A percentile compares a stretch with the other conserved stretches of the same genome.
Evolutionary conservation across 2,329 filamentous ascomycete species (phyloP).

Genomic region (Alternaria sp.): DNA sequence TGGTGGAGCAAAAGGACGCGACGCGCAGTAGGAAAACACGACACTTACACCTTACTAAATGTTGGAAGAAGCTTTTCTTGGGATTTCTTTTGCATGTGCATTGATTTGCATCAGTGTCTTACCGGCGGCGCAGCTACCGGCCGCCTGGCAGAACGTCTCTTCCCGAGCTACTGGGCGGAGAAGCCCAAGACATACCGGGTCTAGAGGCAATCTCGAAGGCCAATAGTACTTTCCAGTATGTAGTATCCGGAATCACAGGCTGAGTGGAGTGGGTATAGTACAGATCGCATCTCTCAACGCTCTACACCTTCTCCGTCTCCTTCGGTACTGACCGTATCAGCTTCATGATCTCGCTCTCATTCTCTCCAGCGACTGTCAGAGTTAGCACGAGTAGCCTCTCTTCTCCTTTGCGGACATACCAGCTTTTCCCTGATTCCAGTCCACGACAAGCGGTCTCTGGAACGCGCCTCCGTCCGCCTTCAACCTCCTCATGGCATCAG

Average conservation of each 20-base stretch:
- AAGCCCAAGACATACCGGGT: background rate
- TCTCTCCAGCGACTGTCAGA: slow-evolving; percentile 67
- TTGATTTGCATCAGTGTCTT: background rate
- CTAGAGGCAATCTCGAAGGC: background rate
- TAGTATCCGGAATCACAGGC: background rate
- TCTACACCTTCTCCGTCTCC: slow-evolving; percentile 36
- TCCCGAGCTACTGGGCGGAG: slow-evolving; percentile 6
- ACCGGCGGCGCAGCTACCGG: slow-evolving; percentile 23
- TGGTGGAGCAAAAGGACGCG: background rate
- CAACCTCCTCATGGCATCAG: slow-evolving; percentile 81
- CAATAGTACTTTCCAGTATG: background rate
- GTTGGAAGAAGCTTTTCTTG: background rate
- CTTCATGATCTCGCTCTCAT: slow-evolving; percentile 88
- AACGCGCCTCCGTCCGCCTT: slow-evolving; percentile 73
- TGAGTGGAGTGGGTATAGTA: slow-evolving; percentile 6
- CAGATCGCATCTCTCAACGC: slow-evolving; percentile 1
- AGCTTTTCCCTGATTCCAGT: slow-evolving; percentile 91
- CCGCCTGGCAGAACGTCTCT: slow-evolving; percentile 10
- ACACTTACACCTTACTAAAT: background rate
- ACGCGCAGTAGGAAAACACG: background rate
- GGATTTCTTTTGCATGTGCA: slow-evolving; percentile 17
- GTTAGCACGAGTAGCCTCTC: slow-evolving; percentile 11
- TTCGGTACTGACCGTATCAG: slow-evolving; percentile 68
- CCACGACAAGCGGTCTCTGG: slow-evolving; percentile 82
- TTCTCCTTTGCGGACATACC: slow-evolving; percentile 49